Evolutionary conservation across 1,284 basidiomycete species (phyloP), one percentile per base, ranked within the genome.

Genomic region (Meripilus lineatus): DNA sequence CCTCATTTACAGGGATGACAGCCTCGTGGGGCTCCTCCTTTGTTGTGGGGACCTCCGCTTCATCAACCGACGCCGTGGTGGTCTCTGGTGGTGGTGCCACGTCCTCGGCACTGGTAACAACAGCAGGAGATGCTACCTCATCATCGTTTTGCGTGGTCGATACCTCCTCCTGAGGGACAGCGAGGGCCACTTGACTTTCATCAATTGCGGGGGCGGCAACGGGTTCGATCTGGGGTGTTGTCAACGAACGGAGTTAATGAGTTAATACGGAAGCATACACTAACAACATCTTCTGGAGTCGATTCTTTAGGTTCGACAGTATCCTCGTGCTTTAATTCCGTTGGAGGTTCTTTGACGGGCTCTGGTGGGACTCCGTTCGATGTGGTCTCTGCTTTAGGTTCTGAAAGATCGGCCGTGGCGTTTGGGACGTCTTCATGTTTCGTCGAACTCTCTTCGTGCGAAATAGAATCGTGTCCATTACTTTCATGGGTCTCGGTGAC

Each of bases 71-170:
- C 13, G 32, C 30, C 0, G 39, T 22, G 11, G 34, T 33, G 28
- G 36, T 25, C 17, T 46, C 37, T 14, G 46, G 39, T 2, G 40
- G 32, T n/a, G 38, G 22, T 18, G 22, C 42, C n/a, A n/a, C 50
- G 14, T 48, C 42, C 6, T 39, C 30, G n/a, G 32, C 39, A 14
- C 20, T n/a, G 20, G 24, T 21, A 7, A 39, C 36, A 18, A 18
- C 40, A 2, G 18, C 45, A 18, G 15, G 25, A 17, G 34, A 14
- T 3, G 20, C 28, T 6, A 17, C n/a, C 25, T 21, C 28, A 20
- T 23, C 40, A 15, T 21, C 23, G 21, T 11, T 18, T 33, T 8
- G 37, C 18, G 3, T 25, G 22, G 10, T 15, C 10, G 35, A 23
- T 14, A 38, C 28, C n/a, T n/a, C n/a, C n/a, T n/a, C n/a, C n/a